Base-by-base conservation (phyloP, 2,329 filamentous ascomycete species). In the Myriosclerotinia curreyana region DNA sequence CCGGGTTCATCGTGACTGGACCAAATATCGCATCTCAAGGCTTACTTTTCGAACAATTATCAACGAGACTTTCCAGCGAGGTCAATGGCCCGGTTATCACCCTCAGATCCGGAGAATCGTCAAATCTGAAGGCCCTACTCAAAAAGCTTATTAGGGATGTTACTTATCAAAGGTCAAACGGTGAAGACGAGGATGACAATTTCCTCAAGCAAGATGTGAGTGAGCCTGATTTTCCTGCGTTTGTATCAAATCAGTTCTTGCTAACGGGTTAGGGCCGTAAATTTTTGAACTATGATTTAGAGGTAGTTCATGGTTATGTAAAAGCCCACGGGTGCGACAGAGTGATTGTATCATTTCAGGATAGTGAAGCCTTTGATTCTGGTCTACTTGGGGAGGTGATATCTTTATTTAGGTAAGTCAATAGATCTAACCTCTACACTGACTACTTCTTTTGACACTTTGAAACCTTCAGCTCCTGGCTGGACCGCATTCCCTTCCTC, bases 281-380 rank as follows among this genome's bases (percentile, higher is more conserved):
- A 74, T 83, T 90, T 65, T 81, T 94, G 2, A 88, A 91, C 70
- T 95, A 94, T 73, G 91, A 95, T 71, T 81, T 95, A 20, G 87
- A 90, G 70, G 85, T 89, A 31, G 76, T 95, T 38, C 78, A 86
- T 66, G 81, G 83, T 34, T 86, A 83, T 74, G 79, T 86, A 17
- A 80, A 79, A 65, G 77, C 80, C 11, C 81, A 82, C 46, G 74
- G 76, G 31, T 82, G 81, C 38, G 76, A 82, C 49, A 85, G 86
- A 69, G 82, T 94, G 12, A 82, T 91, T 60, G 79, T 96, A 56
- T 86, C 88, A 0, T 86, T 95, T 65, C 88, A 92, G 74, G 91
- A 95, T 72, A 92, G 89, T 67, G 91, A 95, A 76, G 90, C 88
- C 0, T 93, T 95, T 72, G 90, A 93, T 70, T 85, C 85, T 54